phyloP scores from a whole-genome alignment of 805 yeast genomes.

The Alloascoidea hylecoeti region DNA sequence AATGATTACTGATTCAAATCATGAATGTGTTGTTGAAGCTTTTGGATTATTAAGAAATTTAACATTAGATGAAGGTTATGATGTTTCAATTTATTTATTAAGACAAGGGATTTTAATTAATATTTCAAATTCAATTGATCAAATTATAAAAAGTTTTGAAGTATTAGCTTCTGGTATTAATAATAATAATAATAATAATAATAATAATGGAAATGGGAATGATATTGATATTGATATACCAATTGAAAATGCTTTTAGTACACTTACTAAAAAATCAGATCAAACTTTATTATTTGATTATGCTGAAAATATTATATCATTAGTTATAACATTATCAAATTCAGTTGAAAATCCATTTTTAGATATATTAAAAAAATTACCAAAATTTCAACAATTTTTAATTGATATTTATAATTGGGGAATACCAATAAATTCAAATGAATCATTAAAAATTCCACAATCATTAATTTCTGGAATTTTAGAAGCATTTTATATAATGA shows the following conservation, averaged over 20 bases:
- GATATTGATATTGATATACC: slow-evolving; percentile 5
- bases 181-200: slow-evolving; percentile 5
- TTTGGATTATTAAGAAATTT: slow-evolving; percentile 72
- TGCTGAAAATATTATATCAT: slow-evolving; percentile 59
- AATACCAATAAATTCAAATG: slow-evolving; percentile 4
- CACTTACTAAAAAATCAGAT: slow-evolving; percentile 26
- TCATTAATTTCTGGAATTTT: background rate
- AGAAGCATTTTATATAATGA: background rate
- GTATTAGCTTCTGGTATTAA: slow-evolving; percentile 16
- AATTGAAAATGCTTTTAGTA: too few relatives aligned
- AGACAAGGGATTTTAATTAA: slow-evolving; percentile 64
- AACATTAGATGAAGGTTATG: slow-evolving; percentile 80
- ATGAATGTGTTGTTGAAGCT: slow-evolving; percentile 68
- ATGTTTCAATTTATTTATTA: slow-evolving; percentile 61
- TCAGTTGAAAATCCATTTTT: slow-evolving; percentile 49
- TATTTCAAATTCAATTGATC: slow-evolving; percentile 35
- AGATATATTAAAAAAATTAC: slow-evolving; percentile 16
- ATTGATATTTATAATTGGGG: slow-evolving; percentile 3
- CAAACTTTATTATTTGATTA: slow-evolving; percentile 43
- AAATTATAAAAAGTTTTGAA: slow-evolving; percentile 33
- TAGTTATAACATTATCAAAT: slow-evolving; percentile 51
- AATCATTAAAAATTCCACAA: background rate
- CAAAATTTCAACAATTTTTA: slow-evolving; percentile 8
- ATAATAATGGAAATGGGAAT: slow-evolving; percentile 1
- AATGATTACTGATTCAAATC: slow-evolving; percentile 48